Conservation (phyloP, 1,139 yeast genomes). For the Geotrichum fermentans region DNA sequence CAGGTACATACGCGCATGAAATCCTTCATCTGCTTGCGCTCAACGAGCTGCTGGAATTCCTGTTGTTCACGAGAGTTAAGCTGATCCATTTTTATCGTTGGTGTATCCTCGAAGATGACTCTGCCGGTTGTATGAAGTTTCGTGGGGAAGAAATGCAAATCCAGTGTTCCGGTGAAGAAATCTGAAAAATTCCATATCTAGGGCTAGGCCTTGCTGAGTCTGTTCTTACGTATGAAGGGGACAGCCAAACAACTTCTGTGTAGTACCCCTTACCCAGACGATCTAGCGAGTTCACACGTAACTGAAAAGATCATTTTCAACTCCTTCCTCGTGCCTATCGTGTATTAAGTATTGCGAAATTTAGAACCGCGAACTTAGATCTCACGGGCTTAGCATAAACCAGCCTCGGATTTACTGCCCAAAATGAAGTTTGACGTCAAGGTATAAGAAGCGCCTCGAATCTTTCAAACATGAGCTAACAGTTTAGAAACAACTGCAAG, state of each 20-base stretch:
- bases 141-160: not conserved
- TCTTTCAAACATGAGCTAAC: too few species aligned
- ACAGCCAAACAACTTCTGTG: slow-evolving; percentile 1
- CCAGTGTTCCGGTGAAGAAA: not conserved
- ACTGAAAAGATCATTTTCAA: not conserved
- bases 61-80: slow-evolving; percentile 85
- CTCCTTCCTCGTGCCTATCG: not conserved
- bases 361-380: not conserved
- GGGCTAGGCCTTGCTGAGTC: not conserved
- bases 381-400: not conserved
- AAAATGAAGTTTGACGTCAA: slow-evolving; percentile 31
- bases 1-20: slow-evolving; percentile 69
- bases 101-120: not conserved
- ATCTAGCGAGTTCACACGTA: slow-evolving; percentile 1
- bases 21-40: slow-evolving; percentile 97
- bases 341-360: too few species aligned
- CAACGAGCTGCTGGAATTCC: slow-evolving; percentile 90
- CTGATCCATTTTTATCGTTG: slow-evolving; percentile 37
- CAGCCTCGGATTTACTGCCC: not conserved
- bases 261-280: slow-evolving; percentile 3
- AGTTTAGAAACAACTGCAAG: slow-evolving; percentile 64
- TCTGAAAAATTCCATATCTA: not conserved
- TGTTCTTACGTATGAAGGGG: slow-evolving; percentile 6
- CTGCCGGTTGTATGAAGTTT: too few species aligned
- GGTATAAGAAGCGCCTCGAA: too few species aligned